Conservation (phyloP, 2,329 filamentous ascomycete genomes). For the Cercospora sp. region DNA sequence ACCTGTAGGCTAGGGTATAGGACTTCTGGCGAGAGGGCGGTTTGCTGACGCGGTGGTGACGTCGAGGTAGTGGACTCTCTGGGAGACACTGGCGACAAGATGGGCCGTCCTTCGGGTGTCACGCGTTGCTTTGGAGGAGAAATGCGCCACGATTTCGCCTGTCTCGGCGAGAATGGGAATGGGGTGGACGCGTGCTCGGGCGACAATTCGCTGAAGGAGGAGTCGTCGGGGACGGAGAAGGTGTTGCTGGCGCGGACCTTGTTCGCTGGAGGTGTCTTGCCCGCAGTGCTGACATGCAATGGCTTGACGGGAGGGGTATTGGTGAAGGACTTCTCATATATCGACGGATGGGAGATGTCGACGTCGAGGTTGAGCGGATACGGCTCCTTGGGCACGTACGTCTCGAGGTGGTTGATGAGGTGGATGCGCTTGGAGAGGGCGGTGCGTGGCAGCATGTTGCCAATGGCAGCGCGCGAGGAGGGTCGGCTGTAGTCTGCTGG, state of each 20-base stretch:
- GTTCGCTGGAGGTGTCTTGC: background rate
- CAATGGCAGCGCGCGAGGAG: background rate
- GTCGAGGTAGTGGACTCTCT: background rate
- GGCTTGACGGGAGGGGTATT: background rate
- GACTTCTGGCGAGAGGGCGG: slow-evolving; percentile 4
- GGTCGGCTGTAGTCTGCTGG: slow-evolving; percentile 11
- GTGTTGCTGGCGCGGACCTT: slow-evolving; percentile 6
- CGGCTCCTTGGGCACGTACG: slow-evolving; percentile 12
- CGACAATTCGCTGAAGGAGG: slow-evolving; percentile 13
- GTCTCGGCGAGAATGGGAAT: slow-evolving; percentile 2
- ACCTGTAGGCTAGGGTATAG: slow-evolving; percentile 17
- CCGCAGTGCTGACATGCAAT: background rate
- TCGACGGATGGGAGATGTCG: slow-evolving; percentile 9
- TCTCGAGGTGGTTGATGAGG: slow-evolving; percentile 14
- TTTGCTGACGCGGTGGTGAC: background rate
- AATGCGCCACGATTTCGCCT: slow-evolving; percentile 4
- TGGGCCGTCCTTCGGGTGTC: slow-evolving; percentile 3
- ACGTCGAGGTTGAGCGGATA: slow-evolving; percentile 11
- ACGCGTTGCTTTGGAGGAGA: slow-evolving; percentile 2
- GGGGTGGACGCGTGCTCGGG: slow-evolving; percentile 17
- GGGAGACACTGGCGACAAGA: slow-evolving; percentile 7
- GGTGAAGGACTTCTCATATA: background rate
- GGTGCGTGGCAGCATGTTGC: background rate
- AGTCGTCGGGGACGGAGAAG: slow-evolving; percentile 11
- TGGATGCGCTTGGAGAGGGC: slow-evolving; percentile 13